Conservation (phyloP, 2,329 filamentous ascomycete species). For the Fusarium sulawesiense region DNA sequence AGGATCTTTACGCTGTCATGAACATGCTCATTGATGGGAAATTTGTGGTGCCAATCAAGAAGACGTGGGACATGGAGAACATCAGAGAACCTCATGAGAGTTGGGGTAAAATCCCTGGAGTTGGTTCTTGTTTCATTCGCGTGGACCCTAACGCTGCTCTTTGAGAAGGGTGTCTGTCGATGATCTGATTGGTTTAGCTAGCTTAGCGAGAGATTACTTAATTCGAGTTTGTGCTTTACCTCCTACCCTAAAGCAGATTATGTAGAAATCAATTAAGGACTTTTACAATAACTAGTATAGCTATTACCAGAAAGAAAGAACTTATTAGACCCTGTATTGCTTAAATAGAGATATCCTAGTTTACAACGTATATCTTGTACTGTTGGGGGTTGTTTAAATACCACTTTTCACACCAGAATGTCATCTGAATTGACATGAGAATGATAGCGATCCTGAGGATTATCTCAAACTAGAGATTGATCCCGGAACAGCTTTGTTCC, state of each 20-base stretch:
- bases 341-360: rapidly evolving
- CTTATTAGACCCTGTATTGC: not conserved
- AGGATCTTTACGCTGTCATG: conserved; percentile 49
- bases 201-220: not conserved
- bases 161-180: not conserved
- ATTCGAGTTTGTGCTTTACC: not conserved
- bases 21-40: conserved; percentile 47
- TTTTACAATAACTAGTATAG: not conserved
- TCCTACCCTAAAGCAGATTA: not conserved
- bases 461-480: no score
- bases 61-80: conserved; percentile 55
- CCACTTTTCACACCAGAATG: not conserved
- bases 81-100: conserved; percentile 52
- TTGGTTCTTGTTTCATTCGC: conserved; percentile 53
- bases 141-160: conserved; percentile 26
- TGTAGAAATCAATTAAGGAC: not conserved
- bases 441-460: rapidly evolving
- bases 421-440: rapidly evolving
- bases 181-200: not conserved
- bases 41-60: conserved; percentile 53
- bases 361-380: not conserved
- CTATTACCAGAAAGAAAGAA: rapidly evolving
- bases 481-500: not conserved
- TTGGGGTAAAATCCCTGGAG: conserved; percentile 51
- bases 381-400: not conserved